These are phyloP conservation scores for Brassica carinata DNA, from an alignment of 345 rosid species.

Conservation along the genomic window DNA sequence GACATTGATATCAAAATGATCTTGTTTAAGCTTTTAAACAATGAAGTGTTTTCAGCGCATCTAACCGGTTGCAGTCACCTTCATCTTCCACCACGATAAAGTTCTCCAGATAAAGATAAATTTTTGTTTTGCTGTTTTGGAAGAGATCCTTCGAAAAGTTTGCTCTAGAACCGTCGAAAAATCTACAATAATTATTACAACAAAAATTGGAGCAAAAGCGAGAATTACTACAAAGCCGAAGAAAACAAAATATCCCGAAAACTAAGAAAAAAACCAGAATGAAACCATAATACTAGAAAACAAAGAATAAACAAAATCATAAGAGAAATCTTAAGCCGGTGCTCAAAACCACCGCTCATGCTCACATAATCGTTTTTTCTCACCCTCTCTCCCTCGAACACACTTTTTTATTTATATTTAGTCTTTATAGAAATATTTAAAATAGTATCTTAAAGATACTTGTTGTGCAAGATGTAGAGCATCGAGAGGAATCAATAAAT, in stretches of 20 bases:
- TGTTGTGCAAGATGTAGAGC: too few species aligned
- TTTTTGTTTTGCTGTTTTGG: not conserved
- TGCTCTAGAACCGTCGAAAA: not conserved
- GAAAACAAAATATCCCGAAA: not conserved
- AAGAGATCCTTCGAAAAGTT: not conserved
- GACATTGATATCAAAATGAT: not conserved
- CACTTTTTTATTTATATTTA: too few species aligned
- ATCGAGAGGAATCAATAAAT: too few species aligned
- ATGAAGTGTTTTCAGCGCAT: not conserved
- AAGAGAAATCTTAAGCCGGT: not conserved
- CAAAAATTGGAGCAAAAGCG: not conserved
- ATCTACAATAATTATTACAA: not conserved
- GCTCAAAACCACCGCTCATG: not conserved
- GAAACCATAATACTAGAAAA: not conserved
- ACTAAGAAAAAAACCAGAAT: not conserved
- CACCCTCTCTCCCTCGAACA: too few species aligned
- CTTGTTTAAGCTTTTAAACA: not conserved
- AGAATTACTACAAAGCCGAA: not conserved
- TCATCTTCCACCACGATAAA: not conserved
- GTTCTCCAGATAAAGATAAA: not conserved
- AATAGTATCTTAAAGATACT: too few species aligned
- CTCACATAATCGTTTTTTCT: too few species aligned
- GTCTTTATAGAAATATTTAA: too few species aligned
- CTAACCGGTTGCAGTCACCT: not conserved
- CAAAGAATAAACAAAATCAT: not conserved